Conservation (phyloP, 1,284 basidiomycete genomes). For the Marasmius oreades region DNA sequence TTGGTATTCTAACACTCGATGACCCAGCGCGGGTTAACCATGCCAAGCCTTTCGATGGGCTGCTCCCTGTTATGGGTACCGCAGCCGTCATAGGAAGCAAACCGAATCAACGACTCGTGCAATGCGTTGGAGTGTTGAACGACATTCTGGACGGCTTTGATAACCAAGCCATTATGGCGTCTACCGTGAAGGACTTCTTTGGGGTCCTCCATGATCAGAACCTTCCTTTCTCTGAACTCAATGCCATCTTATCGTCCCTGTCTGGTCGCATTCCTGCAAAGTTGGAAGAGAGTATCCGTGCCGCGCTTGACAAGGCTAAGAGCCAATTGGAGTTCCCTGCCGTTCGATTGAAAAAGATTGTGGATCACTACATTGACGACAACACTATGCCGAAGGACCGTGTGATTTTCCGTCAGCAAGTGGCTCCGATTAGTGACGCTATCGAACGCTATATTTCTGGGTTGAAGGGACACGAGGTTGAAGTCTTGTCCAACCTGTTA, state of each 20-base stretch:
- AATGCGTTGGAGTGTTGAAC: constrained; percentile 77
- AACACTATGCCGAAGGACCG: constrained; percentile 79
- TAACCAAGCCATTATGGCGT: constrained; percentile 84
- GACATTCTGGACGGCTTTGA: constrained; percentile 96
- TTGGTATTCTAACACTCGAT: constrained; percentile 96
- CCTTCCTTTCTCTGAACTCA: constrained; percentile 87
- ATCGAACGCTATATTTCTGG: constrained; percentile 84
- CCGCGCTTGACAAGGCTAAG: constrained; percentile 78
- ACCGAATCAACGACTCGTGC: constrained; percentile 84
- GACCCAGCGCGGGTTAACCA: constrained; percentile 97
- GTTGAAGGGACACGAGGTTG: constrained; percentile 84
- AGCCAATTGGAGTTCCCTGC: constrained; percentile 85
- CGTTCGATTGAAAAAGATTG: constrained; percentile 73
- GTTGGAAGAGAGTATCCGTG: constrained; percentile 85
- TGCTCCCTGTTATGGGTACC: constrained; percentile 82
- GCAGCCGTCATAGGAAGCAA: constrained; percentile 89
- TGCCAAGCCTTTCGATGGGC: constrained; percentile 96
- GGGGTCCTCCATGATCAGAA: constrained; percentile 78
- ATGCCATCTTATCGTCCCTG: constrained; percentile 83
- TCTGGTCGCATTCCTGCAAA: constrained; percentile 93
- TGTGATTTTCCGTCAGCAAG: constrained; percentile 70
- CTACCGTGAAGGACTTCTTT: constrained; percentile 81
- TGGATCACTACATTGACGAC: constrained; percentile 85
- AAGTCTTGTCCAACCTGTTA: constrained; percentile 71
- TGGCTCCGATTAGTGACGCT: constrained; percentile 72